Evolutionary conservation across 495 filamentous ascomycete genomes (phyloP), one percentile per base, ranked within the genome.

Genomic region (Xylaria flabelliformis): DNA sequence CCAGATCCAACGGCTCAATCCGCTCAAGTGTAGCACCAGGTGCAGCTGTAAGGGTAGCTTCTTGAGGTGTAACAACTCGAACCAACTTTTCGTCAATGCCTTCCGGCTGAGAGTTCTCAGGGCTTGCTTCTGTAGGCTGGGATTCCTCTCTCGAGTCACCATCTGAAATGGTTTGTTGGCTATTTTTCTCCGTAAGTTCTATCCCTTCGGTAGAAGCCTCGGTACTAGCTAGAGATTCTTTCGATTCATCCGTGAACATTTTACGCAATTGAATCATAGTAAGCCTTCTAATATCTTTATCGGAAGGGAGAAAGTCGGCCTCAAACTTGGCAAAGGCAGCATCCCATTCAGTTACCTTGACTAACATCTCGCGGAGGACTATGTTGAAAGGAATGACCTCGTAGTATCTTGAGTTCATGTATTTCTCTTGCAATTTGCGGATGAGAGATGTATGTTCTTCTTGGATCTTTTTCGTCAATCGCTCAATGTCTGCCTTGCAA

Each of bases 291-390:
- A 99, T 98, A 82, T 99, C 97, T 75, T 98, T 98, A 76, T 99
- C 97, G 0, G 95, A 97, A 19, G 94, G 94, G 77, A 99, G 94
- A 81, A 96, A 99, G 73, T 95, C 93, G 64, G 89, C 89, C 76
- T 99, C 97, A 71, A 99, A 97, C 42, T 93, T 91, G 44, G 89
- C 88, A 80, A 99, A 99, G 4, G 88, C 88, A 29, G 88, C 89
- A 75, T 99, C 97, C 97, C 97, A 99, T 74, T 94, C 93, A 9
- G 93, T 90, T 10, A 95, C 94, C 74, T 94, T 97, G 78, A 97
- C 95, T 74, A 98, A 92, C 83, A 97, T 93, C 34, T 91, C 91
- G 77, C 95, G 88, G 53, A 97, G 87, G 42, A 94, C 93, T 68
- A 91, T 85, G 74, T 98, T 99, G 65, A 98, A 83, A 0, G 97